Percentiles rank a stretch among this genome's conserved stretches.
These are phyloP conservation scores for Trypanosoma melophagium DNA, from an alignment of 208 protist genomes.

Conservation along the genomic window DNA sequence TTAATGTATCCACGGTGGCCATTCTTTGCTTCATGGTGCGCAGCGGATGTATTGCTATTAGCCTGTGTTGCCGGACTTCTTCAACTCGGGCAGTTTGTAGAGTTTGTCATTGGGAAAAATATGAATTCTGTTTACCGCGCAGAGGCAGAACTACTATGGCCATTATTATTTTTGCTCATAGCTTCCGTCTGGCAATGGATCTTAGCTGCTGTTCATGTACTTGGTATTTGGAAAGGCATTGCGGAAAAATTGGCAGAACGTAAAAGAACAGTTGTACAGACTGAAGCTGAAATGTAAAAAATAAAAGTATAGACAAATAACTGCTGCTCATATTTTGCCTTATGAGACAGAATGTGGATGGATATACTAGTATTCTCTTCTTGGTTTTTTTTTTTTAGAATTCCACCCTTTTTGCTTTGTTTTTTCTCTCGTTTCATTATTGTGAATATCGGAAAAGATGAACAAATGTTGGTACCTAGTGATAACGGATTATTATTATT, in stretches of 20 bases:
- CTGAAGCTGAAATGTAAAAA: background rate
- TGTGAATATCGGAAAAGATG: too few relatives aligned
- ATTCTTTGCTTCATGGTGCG: slow-evolving; percentile 89
- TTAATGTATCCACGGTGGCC: slow-evolving; percentile 16
- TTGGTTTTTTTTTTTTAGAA: too few relatives aligned
- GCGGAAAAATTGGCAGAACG: background rate
- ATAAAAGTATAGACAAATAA: background rate
- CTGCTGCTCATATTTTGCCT: too few relatives aligned
- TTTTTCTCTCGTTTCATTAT: too few relatives aligned
- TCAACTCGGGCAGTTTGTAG: slow-evolving; percentile 90
- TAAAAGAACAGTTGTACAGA: background rate
- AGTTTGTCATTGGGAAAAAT: slow-evolving; percentile 79
- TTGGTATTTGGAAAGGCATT: background rate
- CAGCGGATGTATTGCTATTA: slow-evolving; percentile 87
- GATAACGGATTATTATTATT: too few relatives aligned
- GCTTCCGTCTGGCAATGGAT: slow-evolving; percentile 27
- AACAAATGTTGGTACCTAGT: too few relatives aligned
- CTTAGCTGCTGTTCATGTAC: slow-evolving; percentile 1
- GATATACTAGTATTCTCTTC: too few relatives aligned
- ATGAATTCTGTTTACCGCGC: slow-evolving; percentile 52
- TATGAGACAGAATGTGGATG: too few relatives aligned
- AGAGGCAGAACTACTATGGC: slow-evolving; percentile 54
- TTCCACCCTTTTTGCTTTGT: too few relatives aligned
- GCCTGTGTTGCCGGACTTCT: slow-evolving; percentile 86
- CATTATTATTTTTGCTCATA: slow-evolving; percentile 39